These are phyloP conservation scores for Epicoccum sorghinum DNA, from an alignment of 2,329 filamentous ascomycete genomes.

Conservation along the genomic window DNA sequence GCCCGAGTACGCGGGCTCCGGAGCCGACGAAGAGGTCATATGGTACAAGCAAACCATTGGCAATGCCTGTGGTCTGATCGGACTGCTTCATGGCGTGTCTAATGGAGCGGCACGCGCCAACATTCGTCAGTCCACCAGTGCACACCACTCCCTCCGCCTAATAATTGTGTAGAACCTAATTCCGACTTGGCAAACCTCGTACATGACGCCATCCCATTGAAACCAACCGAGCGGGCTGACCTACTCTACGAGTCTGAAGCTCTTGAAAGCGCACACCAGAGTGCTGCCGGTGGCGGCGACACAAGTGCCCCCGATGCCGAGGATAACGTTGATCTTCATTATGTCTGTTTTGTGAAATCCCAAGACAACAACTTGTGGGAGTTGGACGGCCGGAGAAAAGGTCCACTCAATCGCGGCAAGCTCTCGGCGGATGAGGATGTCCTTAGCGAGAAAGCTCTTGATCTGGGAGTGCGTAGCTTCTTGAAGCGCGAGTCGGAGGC, in stretches of 20 bases:
- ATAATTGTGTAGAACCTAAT: slow-evolving; percentile 46
- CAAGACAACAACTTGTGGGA: slow-evolving; percentile 76
- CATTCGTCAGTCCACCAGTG: slow-evolving; percentile 33
- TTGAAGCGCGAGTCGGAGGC: slow-evolving; percentile 62
- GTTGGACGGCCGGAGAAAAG: slow-evolving; percentile 75
- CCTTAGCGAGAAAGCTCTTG: slow-evolving; percentile 72
- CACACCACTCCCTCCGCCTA: slow-evolving; percentile 3
- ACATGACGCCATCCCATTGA: slow-evolving; percentile 70
- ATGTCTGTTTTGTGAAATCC: slow-evolving; percentile 89
- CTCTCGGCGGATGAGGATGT: slow-evolving; percentile 55
- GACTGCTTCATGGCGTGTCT: slow-evolving; percentile 79
- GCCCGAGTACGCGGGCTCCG: slow-evolving; percentile 70
- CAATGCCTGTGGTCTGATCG: slow-evolving; percentile 94
- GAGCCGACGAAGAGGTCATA: slow-evolving; percentile 74
- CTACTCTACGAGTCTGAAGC: slow-evolving; percentile 77
- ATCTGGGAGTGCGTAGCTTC: slow-evolving; percentile 69
- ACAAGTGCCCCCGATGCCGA: slow-evolving; percentile 77
- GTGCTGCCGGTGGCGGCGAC: slow-evolving; percentile 77
- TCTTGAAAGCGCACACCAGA: slow-evolving; percentile 78
- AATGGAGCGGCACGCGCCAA: slow-evolving; percentile 72
- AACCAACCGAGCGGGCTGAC: slow-evolving; percentile 68
- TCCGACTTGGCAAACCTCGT: slow-evolving; percentile 71
- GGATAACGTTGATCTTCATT: slow-evolving; percentile 91
- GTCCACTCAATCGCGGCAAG: slow-evolving; percentile 68
- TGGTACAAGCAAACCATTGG: slow-evolving; percentile 98